Conservation (phyloP, 352 stramenopile species). For the Pythium rishiriense region DNA sequence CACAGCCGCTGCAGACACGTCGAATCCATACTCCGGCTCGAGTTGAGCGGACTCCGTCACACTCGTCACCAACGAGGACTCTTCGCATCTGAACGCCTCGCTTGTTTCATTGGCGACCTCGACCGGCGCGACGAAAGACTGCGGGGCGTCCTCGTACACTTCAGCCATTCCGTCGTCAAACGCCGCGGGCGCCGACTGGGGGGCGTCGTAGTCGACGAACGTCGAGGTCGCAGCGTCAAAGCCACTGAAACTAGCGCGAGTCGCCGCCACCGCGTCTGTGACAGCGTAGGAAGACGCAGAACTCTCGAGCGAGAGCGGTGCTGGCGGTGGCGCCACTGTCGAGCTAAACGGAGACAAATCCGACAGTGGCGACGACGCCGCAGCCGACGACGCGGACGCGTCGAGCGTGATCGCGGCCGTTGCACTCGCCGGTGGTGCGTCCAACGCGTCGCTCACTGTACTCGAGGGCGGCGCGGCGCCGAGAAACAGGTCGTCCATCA, state of each 20-base stretch:
- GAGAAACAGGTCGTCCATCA: conserved; percentile 20
- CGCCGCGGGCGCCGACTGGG: conserved; percentile 8
- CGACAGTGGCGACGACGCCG: background rate
- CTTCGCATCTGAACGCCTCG: no score
- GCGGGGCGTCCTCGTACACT: background rate
- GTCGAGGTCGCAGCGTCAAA: conserved; percentile 1
- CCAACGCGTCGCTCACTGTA: background rate
- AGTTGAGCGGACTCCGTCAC: background rate
- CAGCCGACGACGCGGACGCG: background rate
- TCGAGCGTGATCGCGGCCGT: background rate
- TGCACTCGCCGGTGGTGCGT: background rate
- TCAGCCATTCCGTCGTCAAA: background rate
- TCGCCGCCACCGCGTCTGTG: conserved; percentile 8
- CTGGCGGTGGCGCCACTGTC: background rate
- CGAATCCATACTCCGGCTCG: background rate
- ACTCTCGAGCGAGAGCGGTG: background rate
- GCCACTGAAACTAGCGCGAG: conserved; percentile 8
- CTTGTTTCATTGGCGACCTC: no score
- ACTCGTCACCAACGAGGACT: no score
- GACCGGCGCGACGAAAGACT: background rate
- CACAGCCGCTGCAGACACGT: no score
- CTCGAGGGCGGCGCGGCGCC: background rate
- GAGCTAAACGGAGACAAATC: background rate
- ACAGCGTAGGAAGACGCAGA: background rate
- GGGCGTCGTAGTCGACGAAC: conserved; percentile 3